Evolutionary conservation across 768 basidiomycete genomes (phyloP).

Genomic region (Naganishia randhawae): DNA sequence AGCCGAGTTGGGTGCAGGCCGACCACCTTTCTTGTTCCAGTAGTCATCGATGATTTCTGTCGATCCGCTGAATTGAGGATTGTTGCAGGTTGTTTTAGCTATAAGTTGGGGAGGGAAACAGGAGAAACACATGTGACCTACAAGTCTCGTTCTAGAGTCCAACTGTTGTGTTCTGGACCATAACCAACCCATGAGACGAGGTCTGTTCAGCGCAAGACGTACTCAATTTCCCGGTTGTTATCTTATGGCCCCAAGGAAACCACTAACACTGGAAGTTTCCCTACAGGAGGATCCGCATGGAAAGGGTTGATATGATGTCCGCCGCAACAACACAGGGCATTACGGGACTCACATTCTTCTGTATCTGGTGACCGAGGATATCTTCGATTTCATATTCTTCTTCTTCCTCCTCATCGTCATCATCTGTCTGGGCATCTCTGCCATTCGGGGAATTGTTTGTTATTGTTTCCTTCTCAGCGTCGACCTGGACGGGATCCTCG

Average conservation of each 20-base stretch:
- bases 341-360: slow-evolving; percentile 27
- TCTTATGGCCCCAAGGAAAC: neutral
- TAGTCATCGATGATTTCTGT: slow-evolving; percentile 38
- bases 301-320: neutral
- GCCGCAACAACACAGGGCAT: neutral
- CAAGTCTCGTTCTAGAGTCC: slow-evolving; percentile 48
- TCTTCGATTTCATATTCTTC: slow-evolving; percentile 41
- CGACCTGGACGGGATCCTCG: neutral
- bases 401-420: slow-evolving; percentile 31
- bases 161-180: slow-evolving; percentile 46
- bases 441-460: neutral
- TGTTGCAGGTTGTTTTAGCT: neutral
- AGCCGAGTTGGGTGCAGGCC: slow-evolving; percentile 26
- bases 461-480: neutral
- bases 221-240: neutral
- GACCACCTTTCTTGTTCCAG: slow-evolving; percentile 39
- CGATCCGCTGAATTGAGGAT: slow-evolving; percentile 35
- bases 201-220: slow-evolving; percentile 28
- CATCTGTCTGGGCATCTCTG: slow-evolving; percentile 27
- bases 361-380: slow-evolving; percentile 32
- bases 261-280: slow-evolving; percentile 36
- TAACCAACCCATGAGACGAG: slow-evolving; percentile 49
- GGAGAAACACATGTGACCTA: slow-evolving; percentile 28
- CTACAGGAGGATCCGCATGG: neutral
- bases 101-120: neutral